Evolutionary conservation across 164 flowering plant genomes (phyloP).

Genomic region (Vitis rotundifolia): DNA sequence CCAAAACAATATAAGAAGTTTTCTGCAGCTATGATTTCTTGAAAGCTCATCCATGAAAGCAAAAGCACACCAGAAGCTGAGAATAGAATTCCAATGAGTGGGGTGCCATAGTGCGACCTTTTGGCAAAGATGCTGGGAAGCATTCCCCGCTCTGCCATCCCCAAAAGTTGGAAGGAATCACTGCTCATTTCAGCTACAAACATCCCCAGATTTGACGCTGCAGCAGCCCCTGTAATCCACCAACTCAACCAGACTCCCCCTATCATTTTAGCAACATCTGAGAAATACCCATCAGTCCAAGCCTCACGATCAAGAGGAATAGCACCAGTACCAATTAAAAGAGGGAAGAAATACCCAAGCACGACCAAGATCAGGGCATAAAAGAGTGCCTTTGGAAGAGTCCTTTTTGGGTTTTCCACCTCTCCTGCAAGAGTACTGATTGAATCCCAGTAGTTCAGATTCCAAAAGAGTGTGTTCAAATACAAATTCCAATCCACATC

Average conservation of each 20-base stretch:
- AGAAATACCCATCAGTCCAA: constrained; percentile 62
- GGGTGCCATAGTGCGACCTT: constrained; percentile 57
- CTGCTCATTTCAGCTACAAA: constrained; percentile 70
- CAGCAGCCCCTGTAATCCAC: constrained; percentile 59
- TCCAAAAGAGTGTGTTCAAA: constrained; percentile 64
- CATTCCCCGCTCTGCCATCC: constrained; percentile 68
- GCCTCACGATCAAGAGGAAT: constrained; percentile 32
- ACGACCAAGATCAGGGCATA: constrained; percentile 51
- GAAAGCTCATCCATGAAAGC: constrained; percentile 59
- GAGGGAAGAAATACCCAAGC: constrained; percentile 50
- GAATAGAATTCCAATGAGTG: constrained; percentile 49
- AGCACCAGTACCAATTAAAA: constrained; percentile 52
- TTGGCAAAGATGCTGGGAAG: constrained; percentile 49
- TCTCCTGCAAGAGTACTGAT: constrained; percentile 63
- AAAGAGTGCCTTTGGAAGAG: constrained; percentile 50
- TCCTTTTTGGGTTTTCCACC: constrained; percentile 49
- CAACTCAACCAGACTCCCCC: constrained; percentile 58
- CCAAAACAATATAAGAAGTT: constrained; percentile 59
- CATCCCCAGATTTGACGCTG: constrained; percentile 61
- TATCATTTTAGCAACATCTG: constrained; percentile 45
- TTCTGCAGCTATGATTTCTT: constrained; percentile 59
- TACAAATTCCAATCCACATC: constrained; percentile 50
- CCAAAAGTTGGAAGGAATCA: constrained; percentile 58
- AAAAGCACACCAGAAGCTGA: constrained; percentile 56
- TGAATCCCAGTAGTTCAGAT: constrained; percentile 65